Evolutionary conservation across 805 yeast species (phyloP).

Genomic region (Candida verbasci): DNA sequence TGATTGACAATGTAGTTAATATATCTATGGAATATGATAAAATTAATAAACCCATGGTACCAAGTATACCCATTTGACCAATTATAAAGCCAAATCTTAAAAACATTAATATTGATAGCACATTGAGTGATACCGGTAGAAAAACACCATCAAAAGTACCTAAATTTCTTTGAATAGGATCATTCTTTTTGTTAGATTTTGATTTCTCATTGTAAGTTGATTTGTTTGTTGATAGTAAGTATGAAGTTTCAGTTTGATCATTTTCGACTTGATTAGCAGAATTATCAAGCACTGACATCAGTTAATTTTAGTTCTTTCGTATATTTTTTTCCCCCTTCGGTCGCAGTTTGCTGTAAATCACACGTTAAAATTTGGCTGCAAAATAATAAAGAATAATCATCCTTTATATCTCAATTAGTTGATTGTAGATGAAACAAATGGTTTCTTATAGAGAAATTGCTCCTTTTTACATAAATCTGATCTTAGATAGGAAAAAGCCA

Average conservation of each 20-base stretch:
- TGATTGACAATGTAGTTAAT: constrained; percentile 81
- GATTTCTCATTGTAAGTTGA: constrained; percentile 1
- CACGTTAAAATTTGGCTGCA: too few relatives aligned
- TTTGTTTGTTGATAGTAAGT: constrained; percentile 3
- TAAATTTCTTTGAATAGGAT: constrained; percentile 39
- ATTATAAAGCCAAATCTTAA: constrained; percentile 91
- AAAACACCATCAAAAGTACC: constrained; percentile 89
- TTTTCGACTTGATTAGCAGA: too few relatives aligned
- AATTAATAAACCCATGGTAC: constrained; percentile 62
- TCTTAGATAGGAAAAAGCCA: too few relatives aligned
- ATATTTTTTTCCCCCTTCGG: too few relatives aligned
- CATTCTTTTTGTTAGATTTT: constrained; percentile 1
- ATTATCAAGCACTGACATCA: too few relatives aligned
- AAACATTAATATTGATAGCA: constrained; percentile 90
- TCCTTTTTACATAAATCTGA: too few relatives aligned
- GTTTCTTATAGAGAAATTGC: too few relatives aligned
- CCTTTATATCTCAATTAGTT: too few relatives aligned
- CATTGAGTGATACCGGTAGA: constrained; percentile 89
- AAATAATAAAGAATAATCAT: too few relatives aligned
- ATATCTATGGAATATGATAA: constrained; percentile 78
- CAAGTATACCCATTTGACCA: constrained; percentile 90
- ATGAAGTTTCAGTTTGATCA: constrained; percentile 4
- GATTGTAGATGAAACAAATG: too few relatives aligned
- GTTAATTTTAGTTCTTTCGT: too few relatives aligned
- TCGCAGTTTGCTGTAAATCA: too few relatives aligned